Conservation (phyloP, 2,329 filamentous ascomycete genomes). For the Alternaria triticina region DNA sequence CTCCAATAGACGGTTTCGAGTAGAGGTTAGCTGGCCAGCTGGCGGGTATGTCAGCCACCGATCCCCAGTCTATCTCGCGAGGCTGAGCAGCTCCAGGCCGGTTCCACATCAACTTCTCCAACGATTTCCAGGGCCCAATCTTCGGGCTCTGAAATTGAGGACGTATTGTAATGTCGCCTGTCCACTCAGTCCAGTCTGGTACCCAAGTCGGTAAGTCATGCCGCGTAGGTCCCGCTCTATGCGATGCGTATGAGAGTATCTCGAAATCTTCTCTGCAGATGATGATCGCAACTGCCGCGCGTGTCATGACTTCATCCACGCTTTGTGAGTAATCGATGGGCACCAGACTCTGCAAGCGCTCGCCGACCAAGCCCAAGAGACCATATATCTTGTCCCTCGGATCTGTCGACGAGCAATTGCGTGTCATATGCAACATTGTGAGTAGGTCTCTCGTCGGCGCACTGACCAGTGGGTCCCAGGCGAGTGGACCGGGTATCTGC, state of each 20-base stretch:
- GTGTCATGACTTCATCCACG: conserved; percentile 15
- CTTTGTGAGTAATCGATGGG: conserved; percentile 17
- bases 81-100: background rate
- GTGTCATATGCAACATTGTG: conserved; percentile 12
- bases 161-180: conserved; percentile 3
- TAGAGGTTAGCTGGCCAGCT: background rate
- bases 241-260: conserved; percentile 13
- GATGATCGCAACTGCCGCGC: conserved; percentile 13
- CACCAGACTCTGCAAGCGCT: conserved; percentile 15
- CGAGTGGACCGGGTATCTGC: conserved; percentile 16
- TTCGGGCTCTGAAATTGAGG: conserved; percentile 10
- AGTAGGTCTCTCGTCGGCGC: conserved; percentile 16
- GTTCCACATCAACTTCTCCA: conserved; percentile 8
- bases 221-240: background rate
- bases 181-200: conserved; percentile 12
- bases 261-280: conserved; percentile 16
- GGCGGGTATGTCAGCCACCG: conserved; percentile 4
- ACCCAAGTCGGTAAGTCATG: conserved; percentile 14
- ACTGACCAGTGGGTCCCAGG: conserved; percentile 19
- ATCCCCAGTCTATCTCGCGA: conserved; percentile 2
- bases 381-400: conserved; percentile 19
- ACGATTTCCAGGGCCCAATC: conserved; percentile 16
- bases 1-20: background rate
- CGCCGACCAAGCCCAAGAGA: conserved; percentile 12
- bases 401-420: conserved; percentile 14